A percentile compares a stretch with the other conserved stretches of the same genome.
These are phyloP conservation scores for Calonectria pauciramosa DNA, from an alignment of 2,329 filamentous ascomycete genomes.

Conservation along the genomic window DNA sequence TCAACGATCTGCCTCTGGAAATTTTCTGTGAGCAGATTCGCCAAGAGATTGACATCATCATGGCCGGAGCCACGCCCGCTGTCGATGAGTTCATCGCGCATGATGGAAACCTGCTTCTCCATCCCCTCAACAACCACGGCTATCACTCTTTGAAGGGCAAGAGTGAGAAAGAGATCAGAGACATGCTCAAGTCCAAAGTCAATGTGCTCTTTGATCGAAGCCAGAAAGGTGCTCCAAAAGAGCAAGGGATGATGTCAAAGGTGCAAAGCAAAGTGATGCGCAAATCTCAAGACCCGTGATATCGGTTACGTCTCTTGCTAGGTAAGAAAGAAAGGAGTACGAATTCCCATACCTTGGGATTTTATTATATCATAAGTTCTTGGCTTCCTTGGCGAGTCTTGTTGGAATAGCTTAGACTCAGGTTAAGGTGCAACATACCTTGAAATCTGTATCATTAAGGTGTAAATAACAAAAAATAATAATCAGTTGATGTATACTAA, in stretches of 20 bases:
- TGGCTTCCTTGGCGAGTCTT: rapidly evolving
- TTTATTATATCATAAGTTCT: background rate
- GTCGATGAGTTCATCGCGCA: background rate
- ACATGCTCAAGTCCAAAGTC: background rate
- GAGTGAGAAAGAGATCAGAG: background rate
- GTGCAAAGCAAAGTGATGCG: background rate
- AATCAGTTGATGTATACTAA: too few relatives aligned
- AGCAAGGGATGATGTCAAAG: background rate
- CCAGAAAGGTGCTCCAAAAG: background rate
- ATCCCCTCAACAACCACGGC: background rate
- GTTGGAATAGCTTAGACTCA: background rate
- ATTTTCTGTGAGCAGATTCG: slow-evolving; percentile 81
- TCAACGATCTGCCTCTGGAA: slow-evolving; percentile 84
- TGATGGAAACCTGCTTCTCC: background rate
- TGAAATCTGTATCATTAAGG: too few relatives aligned
- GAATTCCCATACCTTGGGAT: background rate
- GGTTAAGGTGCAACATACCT: background rate
- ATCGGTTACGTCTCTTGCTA: too few relatives aligned
- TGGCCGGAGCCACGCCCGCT: background rate
- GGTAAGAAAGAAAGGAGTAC: background rate
- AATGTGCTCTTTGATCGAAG: background rate
- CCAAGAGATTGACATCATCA: slow-evolving; percentile 78
- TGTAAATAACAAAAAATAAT: too few relatives aligned
- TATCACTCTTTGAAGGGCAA: background rate
- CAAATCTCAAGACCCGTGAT: background rate